Conservation (phyloP, 192 early-diverging fungal species). For the Coemansia sp. region DNA sequence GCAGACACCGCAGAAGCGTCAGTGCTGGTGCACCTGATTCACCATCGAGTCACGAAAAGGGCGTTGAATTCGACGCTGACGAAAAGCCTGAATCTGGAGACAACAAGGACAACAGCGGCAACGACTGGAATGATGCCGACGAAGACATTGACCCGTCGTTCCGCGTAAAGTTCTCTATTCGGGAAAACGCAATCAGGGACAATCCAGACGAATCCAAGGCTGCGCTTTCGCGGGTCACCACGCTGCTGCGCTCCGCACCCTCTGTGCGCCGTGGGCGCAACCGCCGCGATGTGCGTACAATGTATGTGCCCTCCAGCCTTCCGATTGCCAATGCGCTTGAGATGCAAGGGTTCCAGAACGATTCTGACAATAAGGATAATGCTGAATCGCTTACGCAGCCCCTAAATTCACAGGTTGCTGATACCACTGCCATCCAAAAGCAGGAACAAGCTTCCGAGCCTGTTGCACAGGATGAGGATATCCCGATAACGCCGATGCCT, state of each 20-base stretch:
- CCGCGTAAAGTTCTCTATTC: constrained; percentile 52
- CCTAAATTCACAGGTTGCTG: background rate
- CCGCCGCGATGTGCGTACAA: constrained; percentile 50
- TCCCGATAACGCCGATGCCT: constrained; percentile 6
- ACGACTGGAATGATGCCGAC: constrained; percentile 1
- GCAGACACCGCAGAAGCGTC: constrained; percentile 28
- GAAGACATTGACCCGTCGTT: constrained; percentile 31
- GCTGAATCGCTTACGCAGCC: background rate
- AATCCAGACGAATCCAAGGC: constrained; percentile 52
- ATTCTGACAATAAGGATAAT: background rate
- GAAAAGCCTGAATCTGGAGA: background rate
- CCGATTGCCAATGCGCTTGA: background rate
- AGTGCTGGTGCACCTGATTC: constrained; percentile 15
- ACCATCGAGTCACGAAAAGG: constrained; percentile 7
- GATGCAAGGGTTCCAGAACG: constrained; percentile 1
- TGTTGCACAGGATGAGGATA: background rate
- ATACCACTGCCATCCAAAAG: constrained; percentile 11
- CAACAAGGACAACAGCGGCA: background rate
- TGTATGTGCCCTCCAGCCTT: constrained; percentile 31
- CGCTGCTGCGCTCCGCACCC: constrained; percentile 41
- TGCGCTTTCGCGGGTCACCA: constrained; percentile 40
- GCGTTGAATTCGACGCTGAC: background rate
- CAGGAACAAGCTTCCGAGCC: background rate
- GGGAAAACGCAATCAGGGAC: constrained; percentile 44
- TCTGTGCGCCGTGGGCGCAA: constrained; percentile 18